Base-by-base conservation (phyloP, 768 basidiomycete genomes). In the Hericium coralloides region DNA sequence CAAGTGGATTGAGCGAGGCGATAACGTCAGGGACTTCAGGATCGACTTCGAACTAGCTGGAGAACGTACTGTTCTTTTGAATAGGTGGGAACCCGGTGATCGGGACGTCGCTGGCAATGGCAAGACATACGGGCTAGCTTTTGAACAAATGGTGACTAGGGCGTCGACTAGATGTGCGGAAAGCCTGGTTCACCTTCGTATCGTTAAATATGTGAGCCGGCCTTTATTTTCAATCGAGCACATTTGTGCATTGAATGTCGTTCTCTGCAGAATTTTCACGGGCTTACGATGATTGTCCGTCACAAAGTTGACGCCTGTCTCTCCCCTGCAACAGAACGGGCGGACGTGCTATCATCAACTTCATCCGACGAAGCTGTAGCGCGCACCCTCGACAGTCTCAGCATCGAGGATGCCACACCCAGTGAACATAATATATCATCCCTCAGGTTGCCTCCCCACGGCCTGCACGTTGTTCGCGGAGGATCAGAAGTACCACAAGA, bases 31-130 rank as follows among this genome's bases (percentile, higher is more conserved):
- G 12, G 77, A 80, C 55, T 92, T 90, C 64, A 73, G 89, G 18
- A 86, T 92, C 59, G 87, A 92, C 56, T 59, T 82, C 3, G 81
- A 90, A 65, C 71, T 87, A 17, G 77, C 74, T 0, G 85, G 87
- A 0, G 63, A 63, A 17, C 73, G 71, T 55, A 89, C 88, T 0
- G 70, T 87, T 15, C 63, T 91, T 25, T 70, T 89, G 62, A 82
- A 79, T 55, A 72, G 88, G 1, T 72, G 70, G 85, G 84, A 79
- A 78, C 77, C 58, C 66, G 69, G 58, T 57, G 68, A 12, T 64
- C 58, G 55, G 2, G 63, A 70, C 25, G 20, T 18, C 12, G 49
- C 60, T 15, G 55, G 52, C 0, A 62, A 55, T 7, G 60, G 76
- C 14, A 74, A 73, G 0, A 70, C 69, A 0, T 90, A 73, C 66